Base-by-base conservation (phyloP, 805 yeast genomes). In the Scheffersomyces lignosus region DNA sequence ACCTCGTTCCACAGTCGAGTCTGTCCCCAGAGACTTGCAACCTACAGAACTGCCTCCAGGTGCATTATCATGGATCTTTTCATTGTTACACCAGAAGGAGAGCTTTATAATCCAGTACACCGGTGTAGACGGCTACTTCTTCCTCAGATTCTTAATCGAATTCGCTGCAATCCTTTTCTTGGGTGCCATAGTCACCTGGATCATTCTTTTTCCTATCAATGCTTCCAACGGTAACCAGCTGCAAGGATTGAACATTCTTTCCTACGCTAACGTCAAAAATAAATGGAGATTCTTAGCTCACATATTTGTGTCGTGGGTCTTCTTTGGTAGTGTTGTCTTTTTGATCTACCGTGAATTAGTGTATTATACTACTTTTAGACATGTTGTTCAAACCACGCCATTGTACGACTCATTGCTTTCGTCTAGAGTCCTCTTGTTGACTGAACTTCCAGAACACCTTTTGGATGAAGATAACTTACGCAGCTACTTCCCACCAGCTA, bases 121-220 rank as follows among this genome's bases (percentile, higher is more conserved):
- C 26, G 86, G 90, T 36, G 58, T 80, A 22, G 95, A 86, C 60
- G 93, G 93, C 2, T 86, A 82, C 56, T 80, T 86, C 55, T 85
- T 80, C 54, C 59, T 83, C 34, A 71, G 95, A 44, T 85, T 75
- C 51, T 51, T 86, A 38, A 72, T 77, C 29, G 73, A 79, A 18
- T 78, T 81, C 43, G 71, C 73, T 3, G 45, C 70, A 8, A 43
- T 83, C 26, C 77, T 82, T 23, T 44, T 80, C 8, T 18, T 78
- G 5, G 81, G 81, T 2, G 76, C 80, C 34, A 34, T 78, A 9
- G 47, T 83, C 15, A 47, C 80, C 15, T 79, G 85, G 75, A 90
- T 90, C 23, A 70, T 86, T 35, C 64, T 86, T 36, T 72, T 86
- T 50, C 83, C 95, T 0, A 78, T 86, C 28, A 81, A 83, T 59